These are phyloP conservation scores for Lactarius pseudohatsudake DNA, from an alignment of 768 basidiomycete genomes.

Conservation along the genomic window DNA sequence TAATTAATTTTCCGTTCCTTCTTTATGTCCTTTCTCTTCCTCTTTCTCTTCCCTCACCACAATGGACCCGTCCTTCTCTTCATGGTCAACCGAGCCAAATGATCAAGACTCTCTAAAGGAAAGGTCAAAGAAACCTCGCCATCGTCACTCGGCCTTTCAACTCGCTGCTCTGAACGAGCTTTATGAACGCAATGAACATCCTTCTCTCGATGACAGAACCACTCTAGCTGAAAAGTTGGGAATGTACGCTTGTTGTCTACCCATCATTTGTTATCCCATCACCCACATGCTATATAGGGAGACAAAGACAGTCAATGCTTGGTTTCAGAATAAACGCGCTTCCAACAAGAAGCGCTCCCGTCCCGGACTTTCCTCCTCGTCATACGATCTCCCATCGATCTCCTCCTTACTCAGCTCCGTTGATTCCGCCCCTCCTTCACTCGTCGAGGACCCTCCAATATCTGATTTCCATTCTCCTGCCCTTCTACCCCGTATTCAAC, in stretches of 20 bases:
- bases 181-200: constrained; percentile 75
- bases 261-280: constrained; percentile 9
- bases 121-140: constrained; percentile 72
- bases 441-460: constrained; percentile 46
- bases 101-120: constrained; percentile 37
- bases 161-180: constrained; percentile 76
- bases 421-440: constrained; percentile 41
- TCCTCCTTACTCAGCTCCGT: constrained; percentile 38
- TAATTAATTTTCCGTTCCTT: constrained; percentile 30
- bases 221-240: constrained; percentile 69
- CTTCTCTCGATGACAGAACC: constrained; percentile 64
- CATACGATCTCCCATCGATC: constrained; percentile 35
- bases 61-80: constrained; percentile 34
- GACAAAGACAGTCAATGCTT: constrained; percentile 81
- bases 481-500: constrained; percentile 26
- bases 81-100: constrained; percentile 21
- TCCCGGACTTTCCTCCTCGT: constrained; percentile 32
- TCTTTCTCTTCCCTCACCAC: constrained; percentile 30
- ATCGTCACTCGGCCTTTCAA: constrained; percentile 71
- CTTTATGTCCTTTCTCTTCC: constrained; percentile 23
- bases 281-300: constrained; percentile 50
- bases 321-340: constrained; percentile 86
- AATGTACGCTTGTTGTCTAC: constrained; percentile 54
- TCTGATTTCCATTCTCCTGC: constrained; percentile 43
- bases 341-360: constrained; percentile 69